Evolutionary conservation across 2,329 filamentous ascomycete species (phyloP), one percentile per base, ranked within the genome.

Genomic region (Colletotrichum tofieldiae): DNA sequence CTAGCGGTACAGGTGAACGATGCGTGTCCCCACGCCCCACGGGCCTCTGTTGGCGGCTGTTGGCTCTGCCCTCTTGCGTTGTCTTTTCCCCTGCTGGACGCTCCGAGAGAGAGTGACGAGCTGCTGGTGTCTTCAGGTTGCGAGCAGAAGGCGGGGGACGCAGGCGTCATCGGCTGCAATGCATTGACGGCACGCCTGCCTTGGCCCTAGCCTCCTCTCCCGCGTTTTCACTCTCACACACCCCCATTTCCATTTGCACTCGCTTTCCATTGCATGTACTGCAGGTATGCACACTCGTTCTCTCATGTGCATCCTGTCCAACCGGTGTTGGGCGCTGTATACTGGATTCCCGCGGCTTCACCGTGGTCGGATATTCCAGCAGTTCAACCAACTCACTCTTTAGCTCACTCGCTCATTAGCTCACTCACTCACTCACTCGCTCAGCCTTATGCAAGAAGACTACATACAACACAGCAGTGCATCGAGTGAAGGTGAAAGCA

Each of bases 91-190:
- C 43, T 37, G 7, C 5, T 11, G 35, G 12, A 54, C 35, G 4
- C 35, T 37, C 20, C n/a, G 18, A 11, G n/a, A 47, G 20, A 9
- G 18, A 1, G 4, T 32, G 29, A 26, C 23, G 23, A 26, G 29
- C 29, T 11, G 35, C 16, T 39, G 59, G n/a, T 29, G 29, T 23
- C 14, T 35, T 49, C 16, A 51, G 60, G 26, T 37, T 39, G 60
- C 47, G 47, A 52, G 49, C 45, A 64, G 35, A 64, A 35, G 41
- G 51, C 18, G 39, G 59, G 59, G 67, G 62, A 56, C 39, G 55
- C 32, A 41, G 47, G 67, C 67, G 56, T 67, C 67, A 71, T 71
- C 67, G 63, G 63, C 55, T 71, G 67, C 55, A 61, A 43, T 62
- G 64, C 64, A 71, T 67, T 54, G 63, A 71, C 67, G 39, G 51